These are phyloP conservation scores for Stagonosporopsis chrysanthemi DNA, from an alignment of 2,329 filamentous ascomycete genomes.

Conservation along the genomic window DNA sequence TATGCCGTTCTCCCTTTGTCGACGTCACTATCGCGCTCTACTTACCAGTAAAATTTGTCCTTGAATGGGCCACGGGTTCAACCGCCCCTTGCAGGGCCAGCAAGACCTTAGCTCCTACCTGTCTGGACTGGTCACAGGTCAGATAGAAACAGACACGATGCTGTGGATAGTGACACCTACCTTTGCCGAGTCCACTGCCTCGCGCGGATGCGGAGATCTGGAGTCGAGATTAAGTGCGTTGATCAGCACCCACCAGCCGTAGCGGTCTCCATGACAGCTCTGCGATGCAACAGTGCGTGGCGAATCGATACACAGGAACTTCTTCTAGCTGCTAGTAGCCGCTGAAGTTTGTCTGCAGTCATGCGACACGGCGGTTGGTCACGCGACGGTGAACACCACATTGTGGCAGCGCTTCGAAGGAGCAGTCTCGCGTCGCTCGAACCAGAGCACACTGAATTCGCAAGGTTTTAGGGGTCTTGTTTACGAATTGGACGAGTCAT, in stretches of 20 bases:
- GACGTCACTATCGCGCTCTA: constrained; percentile 17
- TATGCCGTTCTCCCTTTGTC: constrained; percentile 2
- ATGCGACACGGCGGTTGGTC: constrained; percentile 1
- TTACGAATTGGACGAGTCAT: background rate
- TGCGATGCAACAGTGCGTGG: constrained; percentile 1
- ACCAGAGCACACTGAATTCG: background rate
- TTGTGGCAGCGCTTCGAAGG: background rate
- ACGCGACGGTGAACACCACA: background rate
- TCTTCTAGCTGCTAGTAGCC: background rate
- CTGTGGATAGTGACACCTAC: background rate
- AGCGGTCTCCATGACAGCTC: background rate
- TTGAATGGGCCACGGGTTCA: constrained; percentile 4
- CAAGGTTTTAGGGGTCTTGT: background rate
- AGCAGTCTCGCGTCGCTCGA: background rate
- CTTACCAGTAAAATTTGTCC: background rate
- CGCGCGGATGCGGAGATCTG: constrained; percentile 2
- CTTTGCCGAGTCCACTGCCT: background rate
- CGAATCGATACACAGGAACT: background rate
- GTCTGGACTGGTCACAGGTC: background rate
- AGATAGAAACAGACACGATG: background rate
- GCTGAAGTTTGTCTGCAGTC: constrained; percentile 1
- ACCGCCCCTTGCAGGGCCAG: constrained; percentile 12
- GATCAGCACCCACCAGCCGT: background rate
- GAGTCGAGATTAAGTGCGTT: constrained; percentile 1
- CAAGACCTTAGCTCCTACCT: constrained; percentile 3